phyloP scores from a whole-genome alignment of 352 stramenopile genomes.

The Thalassiosira sp. region DNA sequence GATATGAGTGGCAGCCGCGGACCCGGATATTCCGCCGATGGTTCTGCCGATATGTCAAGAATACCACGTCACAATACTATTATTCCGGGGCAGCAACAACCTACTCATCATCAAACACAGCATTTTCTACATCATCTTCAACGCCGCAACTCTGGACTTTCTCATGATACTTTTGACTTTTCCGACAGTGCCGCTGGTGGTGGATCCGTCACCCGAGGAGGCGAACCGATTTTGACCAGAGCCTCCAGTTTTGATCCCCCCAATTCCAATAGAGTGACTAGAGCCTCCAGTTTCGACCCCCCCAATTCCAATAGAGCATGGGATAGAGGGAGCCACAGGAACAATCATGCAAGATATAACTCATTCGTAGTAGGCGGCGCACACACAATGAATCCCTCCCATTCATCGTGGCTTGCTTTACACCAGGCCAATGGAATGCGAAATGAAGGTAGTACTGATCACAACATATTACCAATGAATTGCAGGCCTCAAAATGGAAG shows the following conservation, averaged over 20 bases:
- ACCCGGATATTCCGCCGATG: slow-evolving; percentile 1
- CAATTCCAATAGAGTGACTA: background rate
- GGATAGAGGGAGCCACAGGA: background rate
- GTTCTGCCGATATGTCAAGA: background rate
- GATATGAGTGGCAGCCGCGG: no score
- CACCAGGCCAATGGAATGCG: background rate
- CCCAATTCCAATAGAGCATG: background rate
- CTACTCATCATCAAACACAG: no score
- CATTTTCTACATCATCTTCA: slow-evolving; percentile 3
- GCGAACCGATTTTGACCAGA: background rate
- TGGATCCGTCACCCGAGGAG: background rate
- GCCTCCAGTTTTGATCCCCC: background rate
- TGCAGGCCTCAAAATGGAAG: slow-evolving; percentile 1
- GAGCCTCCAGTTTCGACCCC: background rate
- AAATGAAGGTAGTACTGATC: background rate
- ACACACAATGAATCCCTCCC: background rate
- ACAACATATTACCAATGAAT: background rate
- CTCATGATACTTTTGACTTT: slow-evolving; percentile 8
- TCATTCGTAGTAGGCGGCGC: background rate
- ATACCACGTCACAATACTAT: background rate
- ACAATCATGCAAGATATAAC: background rate
- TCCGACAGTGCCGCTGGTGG: slow-evolving; percentile 8
- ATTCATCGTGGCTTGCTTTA: background rate
- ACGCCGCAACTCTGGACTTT: background rate
- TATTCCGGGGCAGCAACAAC: background rate